phyloP scores from a whole-genome alignment of 805 yeast genomes.

The Wickerhamomyces xylosicus region DNA sequence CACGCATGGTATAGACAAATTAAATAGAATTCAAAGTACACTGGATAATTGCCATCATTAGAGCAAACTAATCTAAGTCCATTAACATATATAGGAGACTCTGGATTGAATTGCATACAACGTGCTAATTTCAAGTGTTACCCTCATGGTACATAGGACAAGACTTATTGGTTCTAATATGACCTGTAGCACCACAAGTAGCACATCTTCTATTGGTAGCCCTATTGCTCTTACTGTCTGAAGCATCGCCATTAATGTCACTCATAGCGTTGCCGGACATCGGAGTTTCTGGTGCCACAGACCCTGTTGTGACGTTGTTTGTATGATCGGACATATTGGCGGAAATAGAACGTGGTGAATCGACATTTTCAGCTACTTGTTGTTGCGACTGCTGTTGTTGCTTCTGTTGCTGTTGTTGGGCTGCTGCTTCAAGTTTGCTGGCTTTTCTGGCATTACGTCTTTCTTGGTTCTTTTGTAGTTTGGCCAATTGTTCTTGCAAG shows the following conservation, averaged over 20 bases:
- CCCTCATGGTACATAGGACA: constrained; percentile 77
- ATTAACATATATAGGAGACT: too few relatives aligned
- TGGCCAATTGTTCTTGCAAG: constrained; percentile 75
- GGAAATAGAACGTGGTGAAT: too few relatives aligned
- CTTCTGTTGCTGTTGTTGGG: neutral
- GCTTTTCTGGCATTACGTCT: constrained; percentile 50
- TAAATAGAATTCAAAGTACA: too few relatives aligned
- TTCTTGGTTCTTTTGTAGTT: constrained; percentile 67
- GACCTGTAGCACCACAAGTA: constrained; percentile 93
- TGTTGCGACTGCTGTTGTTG: neutral
- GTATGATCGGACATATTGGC: too few relatives aligned
- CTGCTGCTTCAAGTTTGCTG: constrained; percentile 26
- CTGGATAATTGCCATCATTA: neutral
- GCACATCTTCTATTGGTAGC: constrained; percentile 73
- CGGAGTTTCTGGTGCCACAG: too few relatives aligned
- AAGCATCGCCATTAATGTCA: too few relatives aligned
- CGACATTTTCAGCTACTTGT: too few relatives aligned
- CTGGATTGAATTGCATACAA: too few relatives aligned
- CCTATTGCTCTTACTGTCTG: constrained; percentile 25
- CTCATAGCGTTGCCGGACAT: too few relatives aligned
- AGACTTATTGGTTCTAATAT: constrained; percentile 77
- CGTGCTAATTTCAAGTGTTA: constrained; percentile 12
- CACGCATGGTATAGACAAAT: too few relatives aligned
- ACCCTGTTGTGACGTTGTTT: too few relatives aligned
- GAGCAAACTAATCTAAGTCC: neutral